Evolutionary conservation across 371 early-diverging fungal genomes (phyloP), one percentile per base, ranked within the genome.

Genomic region (Rhizopus arrhizus): DNA sequence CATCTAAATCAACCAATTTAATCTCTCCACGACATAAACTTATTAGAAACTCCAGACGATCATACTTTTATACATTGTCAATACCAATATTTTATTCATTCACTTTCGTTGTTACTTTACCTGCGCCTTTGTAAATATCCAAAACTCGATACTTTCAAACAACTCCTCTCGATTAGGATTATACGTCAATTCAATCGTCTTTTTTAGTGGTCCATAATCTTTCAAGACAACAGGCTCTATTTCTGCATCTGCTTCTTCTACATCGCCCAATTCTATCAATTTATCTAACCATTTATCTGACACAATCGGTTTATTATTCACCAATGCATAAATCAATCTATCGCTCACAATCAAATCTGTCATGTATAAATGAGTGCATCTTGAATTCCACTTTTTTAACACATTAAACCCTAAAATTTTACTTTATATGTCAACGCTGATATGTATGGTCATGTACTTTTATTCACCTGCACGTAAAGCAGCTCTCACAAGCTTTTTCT

Each of bases 121-220:
- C 38, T 64, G 64, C 1, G 15, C 16, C 8, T 54, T 16, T 35
- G 58, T 15, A 34, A 59, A 59, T n/a, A 59, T 42, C 49, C 59
- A 50, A 51, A 64, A 64, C 2, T 55, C 45, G 15, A 59, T 35
- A 0, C 36, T 45, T 0, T 56, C 11, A 15, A 64, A 64, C 5
- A 64, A 12, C 4, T 33, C 43, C 3, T 28, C 34, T 15, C 65
- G 41, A 10, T 51, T 33, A 6, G 22, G 16, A 22, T 64, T 51
- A 4, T 10, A 34, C 1, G 38, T 41, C n/a, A 64, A 43, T 7
- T 50, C 10, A 7, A 51, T 56, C 2, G 28, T 16, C 38, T 45
- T 22, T 13, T 54, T 43, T 0, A 55, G 15, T 4, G 52, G 51
- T 0, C 52, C 47, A 31, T 35, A 56, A 10, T 59, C 11, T 49